Evolutionary conservation across 331 rosid genomes (phyloP), one percentile per base, ranked within the genome.

Genomic region (Arachis monticola): DNA sequence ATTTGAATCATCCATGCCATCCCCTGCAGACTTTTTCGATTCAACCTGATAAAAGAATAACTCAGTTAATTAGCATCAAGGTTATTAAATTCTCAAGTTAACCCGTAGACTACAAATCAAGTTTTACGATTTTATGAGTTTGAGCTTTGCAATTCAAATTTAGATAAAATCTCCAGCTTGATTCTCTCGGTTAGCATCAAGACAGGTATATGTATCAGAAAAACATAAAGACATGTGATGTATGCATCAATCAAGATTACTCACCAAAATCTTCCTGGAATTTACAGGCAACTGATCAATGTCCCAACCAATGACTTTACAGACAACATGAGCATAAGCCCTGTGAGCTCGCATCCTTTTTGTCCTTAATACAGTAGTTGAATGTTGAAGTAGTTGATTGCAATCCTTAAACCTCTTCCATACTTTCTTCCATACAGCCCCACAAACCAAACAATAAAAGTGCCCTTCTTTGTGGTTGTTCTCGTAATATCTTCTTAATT

Each of bases 391-490:
- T 57, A 92, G 87, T 12, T 82, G 88, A 70, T 6, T 10, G 50
- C 97, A 86, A 47, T 77, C 81, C 88, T 88, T 89, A 48, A 83
- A 79, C 77, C 73, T 83, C 81, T 84, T 92, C 86, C 89, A 80
- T 6, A 52, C 66, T 57, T 77, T 87, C 83, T 84, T 87, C 75
- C 85, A 75, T n/a, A 80, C 75, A 51, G 85, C 92, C 17, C 83
- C 83, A 64, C 96, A 92, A 63, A 92, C 93, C 80, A 92, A 79
- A 72, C 97, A 92, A 73, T 65, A 84, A 46, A 87, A 92, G 64
- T 82, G 84, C 68, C 97, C 93, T 6, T 56, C 46, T 68, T 66
- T 83, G 41, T 38, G 58, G 74, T 84, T 83, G 81, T 75, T 83
- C 69, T 90, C 86, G 3, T 88, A 92, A 35, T 85, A 85, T 45